A percentile compares a stretch with the other conserved stretches of the same genome.
Evolutionary conservation across 352 stramenopile genomes (phyloP).

Genomic region (Plasmopara muralis): DNA sequence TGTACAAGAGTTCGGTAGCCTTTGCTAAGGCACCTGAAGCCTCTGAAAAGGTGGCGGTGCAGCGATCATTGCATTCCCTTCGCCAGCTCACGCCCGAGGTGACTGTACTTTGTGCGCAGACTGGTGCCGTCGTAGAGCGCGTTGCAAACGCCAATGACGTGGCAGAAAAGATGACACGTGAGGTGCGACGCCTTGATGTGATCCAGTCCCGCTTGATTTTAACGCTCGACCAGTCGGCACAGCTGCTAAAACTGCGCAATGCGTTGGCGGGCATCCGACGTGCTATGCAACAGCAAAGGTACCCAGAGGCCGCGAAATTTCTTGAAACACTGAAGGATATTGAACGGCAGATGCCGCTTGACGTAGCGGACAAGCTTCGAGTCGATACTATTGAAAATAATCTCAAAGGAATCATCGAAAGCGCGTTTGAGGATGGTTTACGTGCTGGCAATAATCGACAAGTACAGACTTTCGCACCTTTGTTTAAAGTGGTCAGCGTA

Average conservation of each 20-base stretch:
- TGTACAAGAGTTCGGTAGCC: conserved; percentile 25
- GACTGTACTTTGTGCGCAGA: conserved; percentile 65
- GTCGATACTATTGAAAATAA: conserved; percentile 83
- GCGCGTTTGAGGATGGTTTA: conserved; percentile 54
- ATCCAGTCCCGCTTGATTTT: conserved; percentile 68
- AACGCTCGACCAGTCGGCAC: conserved; percentile 53
- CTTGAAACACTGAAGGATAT: conserved; percentile 73
- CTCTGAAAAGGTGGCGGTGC: conserved; percentile 46
- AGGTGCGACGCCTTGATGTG: conserved; percentile 75
- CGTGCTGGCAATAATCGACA: conserved; percentile 30
- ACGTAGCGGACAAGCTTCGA: conserved; percentile 76
- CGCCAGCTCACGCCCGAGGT: conserved; percentile 58
- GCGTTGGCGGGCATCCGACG: conserved; percentile 61
- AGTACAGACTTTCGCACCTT: conserved; percentile 59
- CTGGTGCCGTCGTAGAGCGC: conserved; percentile 71
- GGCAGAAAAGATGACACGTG: conserved; percentile 82
- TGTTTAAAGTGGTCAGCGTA: conserved; percentile 66
- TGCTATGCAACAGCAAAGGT: conserved; percentile 67
- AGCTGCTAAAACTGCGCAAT: conserved; percentile 77
- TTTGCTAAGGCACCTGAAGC: conserved; percentile 38
- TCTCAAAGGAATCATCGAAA: conserved; percentile 70
- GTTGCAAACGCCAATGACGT: conserved; percentile 86
- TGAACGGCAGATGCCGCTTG: conserved; percentile 64
- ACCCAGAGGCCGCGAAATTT: conserved; percentile 63
- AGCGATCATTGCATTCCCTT: conserved; percentile 44